phyloP scores from a whole-genome alignment of 2,329 filamentous ascomycete genomes.

The Remersonia thermophila region DNA sequence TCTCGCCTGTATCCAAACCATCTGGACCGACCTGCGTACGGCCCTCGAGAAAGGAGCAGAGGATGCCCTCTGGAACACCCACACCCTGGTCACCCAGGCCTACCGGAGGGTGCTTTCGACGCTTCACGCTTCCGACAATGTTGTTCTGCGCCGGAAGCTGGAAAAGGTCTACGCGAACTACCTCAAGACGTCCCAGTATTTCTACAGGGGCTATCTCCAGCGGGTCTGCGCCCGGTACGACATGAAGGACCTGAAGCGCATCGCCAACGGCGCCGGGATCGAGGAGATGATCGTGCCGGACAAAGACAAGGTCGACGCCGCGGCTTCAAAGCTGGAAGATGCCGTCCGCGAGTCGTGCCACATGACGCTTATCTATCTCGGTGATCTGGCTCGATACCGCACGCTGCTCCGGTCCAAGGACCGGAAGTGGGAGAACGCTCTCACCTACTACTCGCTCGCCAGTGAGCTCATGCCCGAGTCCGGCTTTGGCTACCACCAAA shows the following conservation, averaged over 20 bases:
- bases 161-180: conserved; percentile 74
- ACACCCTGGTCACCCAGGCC: conserved; percentile 63
- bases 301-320: conserved; percentile 31
- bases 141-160: conserved; percentile 59
- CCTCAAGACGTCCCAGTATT: conserved; percentile 75
- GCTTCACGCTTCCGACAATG: conserved; percentile 37
- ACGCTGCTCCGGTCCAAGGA: conserved; percentile 59
- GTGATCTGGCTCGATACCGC: conserved; percentile 82
- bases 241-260: conserved; percentile 28
- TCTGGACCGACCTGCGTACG: conserved; percentile 60
- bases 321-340: conserved; percentile 38
- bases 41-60: conserved; percentile 54
- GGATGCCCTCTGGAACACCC: conserved; percentile 62
- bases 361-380: conserved; percentile 71
- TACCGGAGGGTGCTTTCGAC: conserved; percentile 59
- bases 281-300: conserved; percentile 23
- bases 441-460: conserved; percentile 77
- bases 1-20: conserved; percentile 55
- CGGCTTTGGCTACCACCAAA: conserved; percentile 78
- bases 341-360: conserved; percentile 64
- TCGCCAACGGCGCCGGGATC: conserved; percentile 22
- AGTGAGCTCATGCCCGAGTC: conserved; percentile 65
- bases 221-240: conserved; percentile 53
- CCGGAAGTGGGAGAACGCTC: conserved; percentile 65
- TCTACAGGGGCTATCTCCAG: conserved; percentile 79